Evolutionary conservation across 768 basidiomycete genomes (phyloP).

Genomic region (Podaxis pistillaris): DNA sequence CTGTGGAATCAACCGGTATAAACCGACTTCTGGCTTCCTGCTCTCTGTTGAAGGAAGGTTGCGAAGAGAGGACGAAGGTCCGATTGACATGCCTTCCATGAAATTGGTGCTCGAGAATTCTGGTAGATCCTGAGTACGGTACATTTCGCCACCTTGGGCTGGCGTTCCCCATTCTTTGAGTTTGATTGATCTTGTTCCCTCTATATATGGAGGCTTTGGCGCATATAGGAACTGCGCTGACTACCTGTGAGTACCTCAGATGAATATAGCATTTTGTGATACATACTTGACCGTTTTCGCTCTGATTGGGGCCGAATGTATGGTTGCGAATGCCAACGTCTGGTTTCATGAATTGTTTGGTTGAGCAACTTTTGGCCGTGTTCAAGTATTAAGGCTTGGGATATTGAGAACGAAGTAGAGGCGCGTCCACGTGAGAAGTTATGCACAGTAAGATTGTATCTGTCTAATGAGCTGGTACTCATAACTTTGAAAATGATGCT

Average conservation of each 20-base stretch:
- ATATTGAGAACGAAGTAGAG: background rate
- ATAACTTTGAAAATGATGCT: background rate
- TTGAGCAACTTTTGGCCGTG: background rate
- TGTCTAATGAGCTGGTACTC: background rate
- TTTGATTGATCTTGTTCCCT: background rate
- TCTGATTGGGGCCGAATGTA: background rate
- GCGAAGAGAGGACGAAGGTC: background rate
- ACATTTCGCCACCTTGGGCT: background rate
- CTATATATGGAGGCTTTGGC: background rate
- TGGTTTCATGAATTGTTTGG: background rate
- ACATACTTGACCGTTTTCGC: background rate
- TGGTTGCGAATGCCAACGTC: background rate
- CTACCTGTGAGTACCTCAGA: background rate
- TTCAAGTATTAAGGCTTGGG: conserved; percentile 1
- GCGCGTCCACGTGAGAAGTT: background rate
- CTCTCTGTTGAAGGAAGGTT: background rate
- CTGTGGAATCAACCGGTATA: conserved; percentile 6
- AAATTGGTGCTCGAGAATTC: conserved; percentile 10
- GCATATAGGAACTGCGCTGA: conserved; percentile 1
- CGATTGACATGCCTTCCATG: too few species aligned
- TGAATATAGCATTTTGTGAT: too few species aligned
- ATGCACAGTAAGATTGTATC: conserved; percentile 2
- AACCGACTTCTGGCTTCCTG: background rate
- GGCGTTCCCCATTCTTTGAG: conserved; percentile 12
- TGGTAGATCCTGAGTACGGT: background rate